A percentile compares a stretch with the other conserved stretches of the same genome.
Evolutionary conservation across 2,329 filamentous ascomycete species (phyloP).

Genomic region (Tolypocladium endophyticum): DNA sequence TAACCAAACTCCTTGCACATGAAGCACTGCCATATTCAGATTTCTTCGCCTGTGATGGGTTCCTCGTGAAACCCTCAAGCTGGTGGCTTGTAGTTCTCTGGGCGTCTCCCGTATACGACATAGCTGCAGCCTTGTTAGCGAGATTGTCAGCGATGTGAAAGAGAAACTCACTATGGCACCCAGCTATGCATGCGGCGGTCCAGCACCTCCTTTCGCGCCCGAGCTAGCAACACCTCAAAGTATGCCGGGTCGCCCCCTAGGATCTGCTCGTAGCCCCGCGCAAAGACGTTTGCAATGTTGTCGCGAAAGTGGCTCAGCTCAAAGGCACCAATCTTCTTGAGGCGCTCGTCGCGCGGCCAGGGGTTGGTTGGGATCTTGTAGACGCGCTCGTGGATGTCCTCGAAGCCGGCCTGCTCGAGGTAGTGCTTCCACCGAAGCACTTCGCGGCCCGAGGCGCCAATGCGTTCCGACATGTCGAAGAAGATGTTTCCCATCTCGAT

Average conservation of each 20-base stretch:
- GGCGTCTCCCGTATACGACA: background rate
- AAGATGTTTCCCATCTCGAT: conserved; percentile 11
- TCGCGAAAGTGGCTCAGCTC: conserved; percentile 14
- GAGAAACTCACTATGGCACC: conserved; percentile 10
- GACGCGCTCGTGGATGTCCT: conserved; percentile 15
- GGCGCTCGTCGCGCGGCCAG: conserved; percentile 18
- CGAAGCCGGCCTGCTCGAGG: conserved; percentile 19
- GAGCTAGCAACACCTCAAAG: conserved; percentile 11
- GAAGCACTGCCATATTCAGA: background rate
- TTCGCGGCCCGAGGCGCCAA: conserved; percentile 11
- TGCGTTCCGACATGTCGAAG: conserved; percentile 11
- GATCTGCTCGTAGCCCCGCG: conserved; percentile 12
- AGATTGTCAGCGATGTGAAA: background rate
- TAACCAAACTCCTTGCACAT: background rate
- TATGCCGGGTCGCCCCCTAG: conserved; percentile 10
- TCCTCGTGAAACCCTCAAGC: background rate
- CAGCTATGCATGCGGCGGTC: conserved; percentile 13
- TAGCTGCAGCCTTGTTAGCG: background rate
- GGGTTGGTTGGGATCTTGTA: conserved; percentile 19
- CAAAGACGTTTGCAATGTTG: conserved; percentile 10
- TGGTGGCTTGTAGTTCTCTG: background rate
- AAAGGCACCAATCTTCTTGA: conserved; percentile 17
- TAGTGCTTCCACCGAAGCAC: conserved; percentile 10
- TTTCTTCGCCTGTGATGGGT: background rate
- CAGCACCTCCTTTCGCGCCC: conserved; percentile 9